Evolutionary conservation across 1,284 basidiomycete genomes (phyloP).

Genomic region (Neonothopanus nambi): DNA sequence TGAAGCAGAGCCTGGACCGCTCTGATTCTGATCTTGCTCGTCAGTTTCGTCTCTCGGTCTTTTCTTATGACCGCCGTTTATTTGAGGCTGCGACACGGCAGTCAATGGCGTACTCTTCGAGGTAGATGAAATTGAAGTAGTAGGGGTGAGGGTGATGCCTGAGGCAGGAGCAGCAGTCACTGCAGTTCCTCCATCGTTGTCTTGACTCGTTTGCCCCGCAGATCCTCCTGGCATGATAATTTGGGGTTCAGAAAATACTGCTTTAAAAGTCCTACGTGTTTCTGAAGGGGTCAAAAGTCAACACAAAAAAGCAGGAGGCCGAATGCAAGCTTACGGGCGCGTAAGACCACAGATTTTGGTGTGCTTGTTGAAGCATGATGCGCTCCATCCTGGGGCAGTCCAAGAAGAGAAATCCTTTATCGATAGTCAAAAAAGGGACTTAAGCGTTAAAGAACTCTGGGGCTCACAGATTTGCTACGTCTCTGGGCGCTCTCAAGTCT

Average conservation of each 20-base stretch:
- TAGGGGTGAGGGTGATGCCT: too few relatives aligned
- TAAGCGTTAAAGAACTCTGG: background rate
- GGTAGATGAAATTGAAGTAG: too few relatives aligned
- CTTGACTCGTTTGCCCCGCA: background rate
- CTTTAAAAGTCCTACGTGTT: conserved; percentile 60
- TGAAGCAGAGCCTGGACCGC: background rate
- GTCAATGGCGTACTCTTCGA: background rate
- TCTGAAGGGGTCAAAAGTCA: conserved; percentile 27
- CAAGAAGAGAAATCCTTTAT: conserved; percentile 64
- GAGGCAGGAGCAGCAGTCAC: background rate
- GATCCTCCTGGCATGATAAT: conserved; percentile 50
- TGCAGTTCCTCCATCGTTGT: background rate
- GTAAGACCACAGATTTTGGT: conserved; percentile 65
- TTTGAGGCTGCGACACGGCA: background rate
- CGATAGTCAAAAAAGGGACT: background rate
- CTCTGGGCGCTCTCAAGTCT: conserved; percentile 67
- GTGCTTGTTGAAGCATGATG: conserved; percentile 60
- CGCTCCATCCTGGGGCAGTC: conserved; percentile 63
- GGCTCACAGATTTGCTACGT: conserved; percentile 73
- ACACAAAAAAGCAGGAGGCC: background rate
- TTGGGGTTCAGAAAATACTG: conserved; percentile 70
- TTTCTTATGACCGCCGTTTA: background rate
- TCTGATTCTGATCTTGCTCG: background rate
- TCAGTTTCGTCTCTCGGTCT: conserved; percentile 2
- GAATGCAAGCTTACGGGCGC: conserved; percentile 61